Evolutionary conservation across 2,329 filamentous ascomycete species (phyloP).

Genomic region (Pseudogymnoascus sp.): DNA sequence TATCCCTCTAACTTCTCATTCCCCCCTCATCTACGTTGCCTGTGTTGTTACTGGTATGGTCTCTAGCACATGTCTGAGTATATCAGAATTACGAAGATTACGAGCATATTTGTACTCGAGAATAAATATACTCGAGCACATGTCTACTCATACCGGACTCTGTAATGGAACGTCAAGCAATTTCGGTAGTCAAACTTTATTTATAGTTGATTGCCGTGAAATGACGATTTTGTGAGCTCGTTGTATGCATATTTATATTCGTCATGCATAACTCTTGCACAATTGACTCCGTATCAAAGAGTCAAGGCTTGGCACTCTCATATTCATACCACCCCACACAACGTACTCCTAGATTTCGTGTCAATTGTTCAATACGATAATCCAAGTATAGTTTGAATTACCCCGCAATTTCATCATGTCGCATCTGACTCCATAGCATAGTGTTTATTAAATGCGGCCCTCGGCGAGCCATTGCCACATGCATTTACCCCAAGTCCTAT

Average conservation of each 20-base stretch:
- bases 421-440: neutral
- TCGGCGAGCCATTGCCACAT: slow-evolving; percentile 4
- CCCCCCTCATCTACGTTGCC: neutral
- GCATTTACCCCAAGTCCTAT: neutral
- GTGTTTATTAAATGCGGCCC: neutral
- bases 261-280: neutral
- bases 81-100: neutral
- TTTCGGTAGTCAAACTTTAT: neutral
- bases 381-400: neutral
- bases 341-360: neutral
- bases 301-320: slow-evolving; percentile 1
- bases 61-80: neutral
- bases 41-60: neutral
- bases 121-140: neutral
- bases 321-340: neutral
- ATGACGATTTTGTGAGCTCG: neutral
- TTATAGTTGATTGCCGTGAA: neutral
- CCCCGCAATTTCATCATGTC: neutral
- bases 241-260: neutral
- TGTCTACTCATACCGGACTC: neutral
- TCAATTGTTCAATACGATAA: neutral
- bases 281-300: slow-evolving; percentile 1
- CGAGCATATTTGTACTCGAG: neutral
- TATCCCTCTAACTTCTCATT: neutral
- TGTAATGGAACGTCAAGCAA: neutral